Percentiles rank a stretch among this genome's conserved stretches.
These are phyloP conservation scores for Cutaneotrichosporon cutaneum DNA, from an alignment of 1,284 basidiomycete species.

Conservation along the genomic window DNA sequence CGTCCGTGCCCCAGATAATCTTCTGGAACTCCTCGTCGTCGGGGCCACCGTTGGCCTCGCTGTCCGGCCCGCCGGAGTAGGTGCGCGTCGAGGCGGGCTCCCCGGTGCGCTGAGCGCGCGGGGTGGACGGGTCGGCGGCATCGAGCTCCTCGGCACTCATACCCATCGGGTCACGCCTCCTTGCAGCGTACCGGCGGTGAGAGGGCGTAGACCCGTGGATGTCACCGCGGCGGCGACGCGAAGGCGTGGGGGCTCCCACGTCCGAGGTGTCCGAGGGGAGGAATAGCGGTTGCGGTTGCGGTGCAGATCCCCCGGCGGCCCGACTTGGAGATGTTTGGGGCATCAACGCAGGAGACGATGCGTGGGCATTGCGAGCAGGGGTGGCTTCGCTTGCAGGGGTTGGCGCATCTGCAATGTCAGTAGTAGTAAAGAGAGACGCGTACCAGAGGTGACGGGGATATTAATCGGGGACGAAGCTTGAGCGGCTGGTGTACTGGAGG, in stretches of 20 bases:
- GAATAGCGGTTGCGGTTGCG: conserved; percentile 44
- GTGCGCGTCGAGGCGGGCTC: conserved; percentile 1
- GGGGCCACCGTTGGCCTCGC: conserved; percentile 46
- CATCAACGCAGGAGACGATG: conserved; percentile 62
- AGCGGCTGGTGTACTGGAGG: conserved; percentile 19
- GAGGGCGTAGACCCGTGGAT: conserved; percentile 71
- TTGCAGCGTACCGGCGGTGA: conserved; percentile 29
- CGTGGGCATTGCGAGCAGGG: neutral
- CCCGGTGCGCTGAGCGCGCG: neutral
- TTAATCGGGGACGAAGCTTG: conserved; percentile 39
- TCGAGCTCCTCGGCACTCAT: neutral
- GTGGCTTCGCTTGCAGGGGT: neutral
- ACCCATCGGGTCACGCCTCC: neutral
- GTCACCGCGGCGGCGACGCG: conserved; percentile 72
- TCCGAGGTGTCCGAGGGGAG: conserved; percentile 43
- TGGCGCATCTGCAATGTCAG: neutral
- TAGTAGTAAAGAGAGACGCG: neutral
- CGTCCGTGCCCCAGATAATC: conserved; percentile 95
- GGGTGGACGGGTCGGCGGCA: conserved; percentile 9
- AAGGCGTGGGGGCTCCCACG: conserved; percentile 57
- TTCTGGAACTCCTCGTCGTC: conserved; percentile 59
- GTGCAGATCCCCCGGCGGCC: neutral
- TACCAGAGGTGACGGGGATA: conserved; percentile 31
- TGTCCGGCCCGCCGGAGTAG: conserved; percentile 53
- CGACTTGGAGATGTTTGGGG: no score